phyloP scores from a whole-genome alignment of 2,329 filamentous ascomycete genomes.

The Ophiocordyceps unilateralis region DNA sequence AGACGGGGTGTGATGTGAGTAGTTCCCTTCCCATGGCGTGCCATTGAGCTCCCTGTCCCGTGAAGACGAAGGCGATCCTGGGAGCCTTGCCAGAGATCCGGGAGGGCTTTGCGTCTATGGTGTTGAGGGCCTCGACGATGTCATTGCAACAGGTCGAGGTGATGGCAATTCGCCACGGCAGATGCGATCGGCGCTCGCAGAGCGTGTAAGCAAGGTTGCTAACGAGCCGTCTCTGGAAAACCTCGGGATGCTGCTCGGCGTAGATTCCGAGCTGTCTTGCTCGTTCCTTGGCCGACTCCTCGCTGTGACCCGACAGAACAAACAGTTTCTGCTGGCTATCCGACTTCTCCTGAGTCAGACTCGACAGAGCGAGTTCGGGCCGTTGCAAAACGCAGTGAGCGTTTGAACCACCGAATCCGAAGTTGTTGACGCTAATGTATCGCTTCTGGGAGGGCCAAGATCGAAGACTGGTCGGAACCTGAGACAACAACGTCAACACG shows the following conservation, averaged over 20 bases:
- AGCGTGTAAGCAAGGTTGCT: constrained; percentile 30
- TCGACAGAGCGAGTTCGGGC: not conserved
- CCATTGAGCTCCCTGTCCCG: constrained; percentile 23
- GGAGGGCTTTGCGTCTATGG: constrained; percentile 5
- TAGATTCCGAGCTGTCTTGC: constrained; percentile 17
- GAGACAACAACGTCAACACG: no score
- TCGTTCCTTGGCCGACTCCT: constrained; percentile 14
- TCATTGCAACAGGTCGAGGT: constrained; percentile 25
- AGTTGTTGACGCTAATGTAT: constrained; percentile 31
- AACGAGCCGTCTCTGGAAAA: constrained; percentile 25
- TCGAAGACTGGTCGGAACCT: constrained; percentile 21
- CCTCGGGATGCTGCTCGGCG: constrained; percentile 22
- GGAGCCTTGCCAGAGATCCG: constrained; percentile 5
- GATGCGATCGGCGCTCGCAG: constrained; percentile 23
- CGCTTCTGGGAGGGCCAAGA: constrained; percentile 31
- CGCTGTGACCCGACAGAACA: constrained; percentile 21
- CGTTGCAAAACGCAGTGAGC: constrained; percentile 22
- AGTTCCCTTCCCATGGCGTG: constrained; percentile 20
- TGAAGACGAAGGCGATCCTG: constrained; percentile 17
- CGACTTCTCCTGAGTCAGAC: constrained; percentile 3
- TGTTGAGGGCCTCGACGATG: constrained; percentile 25
- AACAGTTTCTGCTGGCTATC: constrained; percentile 18
- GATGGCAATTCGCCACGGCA: constrained; percentile 26
- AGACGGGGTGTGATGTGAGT: constrained; percentile 16
- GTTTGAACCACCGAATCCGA: constrained; percentile 29